Evolutionary conservation across 805 yeast genomes (phyloP).

Genomic region (Lipomyces oligophaga): DNA sequence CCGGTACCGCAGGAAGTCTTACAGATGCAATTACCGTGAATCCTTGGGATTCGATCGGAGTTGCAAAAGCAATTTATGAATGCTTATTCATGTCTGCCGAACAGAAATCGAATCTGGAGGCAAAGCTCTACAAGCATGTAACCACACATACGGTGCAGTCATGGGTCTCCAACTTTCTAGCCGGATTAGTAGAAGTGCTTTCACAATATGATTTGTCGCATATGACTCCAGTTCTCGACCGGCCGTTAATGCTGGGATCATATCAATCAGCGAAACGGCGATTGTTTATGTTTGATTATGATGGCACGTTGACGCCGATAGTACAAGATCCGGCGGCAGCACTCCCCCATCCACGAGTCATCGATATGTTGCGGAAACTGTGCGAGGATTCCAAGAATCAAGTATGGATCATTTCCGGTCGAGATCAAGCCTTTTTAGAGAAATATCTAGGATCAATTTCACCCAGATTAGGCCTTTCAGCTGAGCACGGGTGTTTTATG

Average conservation of each 20-base stretch:
- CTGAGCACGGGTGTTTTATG: slow-evolving; percentile 97
- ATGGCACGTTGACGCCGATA: slow-evolving; percentile 95
- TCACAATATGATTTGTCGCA: slow-evolving; percentile 44
- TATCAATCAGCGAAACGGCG: slow-evolving; percentile 64
- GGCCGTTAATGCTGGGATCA: slow-evolving; percentile 56
- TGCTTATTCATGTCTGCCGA: slow-evolving; percentile 55
- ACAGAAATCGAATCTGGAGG: slow-evolving; percentile 47
- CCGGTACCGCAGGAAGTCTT: slow-evolving; percentile 66
- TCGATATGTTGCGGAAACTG: slow-evolving; percentile 54
- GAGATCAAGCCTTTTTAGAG: slow-evolving; percentile 86
- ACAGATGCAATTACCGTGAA: slow-evolving; percentile 65
- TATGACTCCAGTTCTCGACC: slow-evolving; percentile 77
- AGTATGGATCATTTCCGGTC: slow-evolving; percentile 93
- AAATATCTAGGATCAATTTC: slow-evolving; percentile 76
- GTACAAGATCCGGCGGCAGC: slow-evolving; percentile 98
- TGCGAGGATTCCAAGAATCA: slow-evolving; percentile 74
- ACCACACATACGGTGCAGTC: slow-evolving; percentile 67
- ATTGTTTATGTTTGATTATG: slow-evolving; percentile 88
- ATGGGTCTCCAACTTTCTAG: slow-evolving; percentile 52
- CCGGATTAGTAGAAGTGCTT: slow-evolving; percentile 35
- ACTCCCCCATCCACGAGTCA: slow-evolving; percentile 75
- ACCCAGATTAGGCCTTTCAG: slow-evolving; percentile 68
- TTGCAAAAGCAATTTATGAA: slow-evolving; percentile 75
- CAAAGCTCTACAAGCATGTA: slow-evolving; percentile 59
- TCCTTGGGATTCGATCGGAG: slow-evolving; percentile 96